Evolutionary conservation across 345 rosid genomes (phyloP).

Genomic region (Microcos paniculata): DNA sequence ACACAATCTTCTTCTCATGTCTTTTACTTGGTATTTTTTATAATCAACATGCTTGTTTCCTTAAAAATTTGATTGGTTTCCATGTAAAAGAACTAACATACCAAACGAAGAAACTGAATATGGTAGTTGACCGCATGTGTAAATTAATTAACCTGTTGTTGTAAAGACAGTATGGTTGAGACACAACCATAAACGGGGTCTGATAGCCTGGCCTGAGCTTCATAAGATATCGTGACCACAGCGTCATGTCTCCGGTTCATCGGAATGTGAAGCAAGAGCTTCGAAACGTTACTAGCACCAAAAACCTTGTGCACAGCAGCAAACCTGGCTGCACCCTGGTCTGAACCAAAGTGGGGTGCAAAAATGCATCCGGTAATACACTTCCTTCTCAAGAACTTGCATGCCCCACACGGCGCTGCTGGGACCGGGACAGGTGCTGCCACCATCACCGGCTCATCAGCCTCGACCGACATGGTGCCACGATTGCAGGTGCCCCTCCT

Average conservation of each 20-base stretch:
- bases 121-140: neutral
- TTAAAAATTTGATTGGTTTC: neutral
- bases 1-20: too few relatives aligned
- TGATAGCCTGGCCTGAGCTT: slow-evolving; percentile 95
- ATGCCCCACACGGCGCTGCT: slow-evolving; percentile 78
- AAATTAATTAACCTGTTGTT: slow-evolving; percentile 69
- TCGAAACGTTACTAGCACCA: slow-evolving; percentile 94
- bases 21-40: too few relatives aligned
- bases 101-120: neutral
- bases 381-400: slow-evolving; percentile 94
- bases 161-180: slow-evolving; percentile 87
- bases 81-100: neutral
- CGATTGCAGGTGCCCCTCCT: slow-evolving; percentile 44
- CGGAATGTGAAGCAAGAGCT: slow-evolving; percentile 80
- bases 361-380: slow-evolving; percentile 91
- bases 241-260: slow-evolving; percentile 85
- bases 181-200: slow-evolving; percentile 96
- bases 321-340: slow-evolving; percentile 93
- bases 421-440: slow-evolving; percentile 33
- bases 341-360: slow-evolving; percentile 87
- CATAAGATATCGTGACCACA: slow-evolving; percentile 82
- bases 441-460: neutral
- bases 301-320: slow-evolving; percentile 97
- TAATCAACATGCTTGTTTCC: too few relatives aligned
- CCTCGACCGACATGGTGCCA: neutral